Conservation (phyloP, 129 eudicot genomes). For the Apium graveolens region DNA sequence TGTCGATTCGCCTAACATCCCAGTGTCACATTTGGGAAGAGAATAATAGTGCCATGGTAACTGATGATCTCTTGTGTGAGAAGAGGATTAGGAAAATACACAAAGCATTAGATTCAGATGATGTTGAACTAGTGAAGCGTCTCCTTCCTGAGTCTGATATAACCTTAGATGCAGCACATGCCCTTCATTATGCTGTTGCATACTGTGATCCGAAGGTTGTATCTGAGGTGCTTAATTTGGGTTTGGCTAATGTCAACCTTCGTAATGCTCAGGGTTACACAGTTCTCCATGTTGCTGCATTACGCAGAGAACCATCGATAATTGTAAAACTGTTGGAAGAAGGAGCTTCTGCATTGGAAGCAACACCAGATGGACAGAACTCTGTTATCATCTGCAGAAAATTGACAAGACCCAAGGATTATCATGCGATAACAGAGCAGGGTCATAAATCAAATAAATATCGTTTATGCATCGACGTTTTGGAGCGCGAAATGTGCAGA, state of each 20-base stretch:
- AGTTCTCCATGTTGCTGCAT: slow-evolving; percentile 73
- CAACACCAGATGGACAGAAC: slow-evolving; percentile 50
- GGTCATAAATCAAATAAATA: slow-evolving; percentile 57
- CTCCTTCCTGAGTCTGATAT: slow-evolving; percentile 51
- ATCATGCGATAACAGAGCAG: slow-evolving; percentile 32
- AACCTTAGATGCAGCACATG: slow-evolving; percentile 60
- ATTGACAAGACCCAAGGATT: slow-evolving; percentile 62
- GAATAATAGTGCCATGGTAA: slow-evolving; percentile 5
- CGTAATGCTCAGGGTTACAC: slow-evolving; percentile 52
- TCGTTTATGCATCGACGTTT: slow-evolving; percentile 59
- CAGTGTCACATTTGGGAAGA: too few species aligned
- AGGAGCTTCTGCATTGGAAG: slow-evolving; percentile 39
- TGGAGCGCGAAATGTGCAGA: slow-evolving; percentile 59
- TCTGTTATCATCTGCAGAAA: slow-evolving; percentile 51
- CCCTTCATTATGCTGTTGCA: slow-evolving; percentile 65
- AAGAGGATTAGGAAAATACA: slow-evolving; percentile 49
- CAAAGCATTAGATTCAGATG: slow-evolving; percentile 70
- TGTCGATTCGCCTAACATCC: slow-evolving; percentile 27
- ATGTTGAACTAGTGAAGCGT: slow-evolving; percentile 54
- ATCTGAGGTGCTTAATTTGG: slow-evolving; percentile 44
- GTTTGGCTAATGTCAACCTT: slow-evolving; percentile 48
- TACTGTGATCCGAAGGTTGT: slow-evolving; percentile 66
- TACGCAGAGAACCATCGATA: slow-evolving; percentile 59
- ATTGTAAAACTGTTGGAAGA: slow-evolving; percentile 41
- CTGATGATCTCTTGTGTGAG: slow-evolving; percentile 25